A percentile compares a stretch with the other conserved stretches of the same genome.
Conservation (phyloP, 106 monocot species). For the Dendrobium catenatum region DNA sequence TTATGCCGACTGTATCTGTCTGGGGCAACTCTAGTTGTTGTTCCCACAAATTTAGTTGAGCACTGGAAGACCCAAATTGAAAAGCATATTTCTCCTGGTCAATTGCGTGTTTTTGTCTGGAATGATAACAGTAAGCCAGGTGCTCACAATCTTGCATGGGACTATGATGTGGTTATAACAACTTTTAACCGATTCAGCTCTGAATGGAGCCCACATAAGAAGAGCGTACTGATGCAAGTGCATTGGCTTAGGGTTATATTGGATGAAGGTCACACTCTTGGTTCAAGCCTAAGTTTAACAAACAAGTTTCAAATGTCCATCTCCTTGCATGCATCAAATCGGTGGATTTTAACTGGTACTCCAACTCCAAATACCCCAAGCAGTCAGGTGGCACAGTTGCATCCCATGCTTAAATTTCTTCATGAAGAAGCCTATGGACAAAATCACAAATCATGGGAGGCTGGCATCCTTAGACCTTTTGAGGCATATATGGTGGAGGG, state of each 20-base stretch:
- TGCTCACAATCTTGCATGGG: constrained; percentile 90
- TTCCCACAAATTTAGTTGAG: constrained; percentile 88
- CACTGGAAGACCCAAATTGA: constrained; percentile 94
- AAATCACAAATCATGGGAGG: constrained; percentile 70
- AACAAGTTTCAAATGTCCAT: constrained; percentile 97
- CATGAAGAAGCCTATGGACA: constrained; percentile 86
- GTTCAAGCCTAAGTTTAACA: constrained; percentile 79
- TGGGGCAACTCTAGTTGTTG: constrained; percentile 77
- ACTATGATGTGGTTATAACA: constrained; percentile 94
- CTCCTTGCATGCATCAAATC: constrained; percentile 61
- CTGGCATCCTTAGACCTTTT: constrained; percentile 83
- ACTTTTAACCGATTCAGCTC: constrained; percentile 87
- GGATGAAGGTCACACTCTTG: constrained; percentile 99
- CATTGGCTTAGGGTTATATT: constrained; percentile 90
- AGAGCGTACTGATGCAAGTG: constrained; percentile 77
- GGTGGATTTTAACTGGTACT: constrained; percentile 99
- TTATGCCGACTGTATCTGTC: constrained; percentile 70
- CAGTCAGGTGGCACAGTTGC: constrained; percentile 83
- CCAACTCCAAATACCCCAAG: constrained; percentile 94
- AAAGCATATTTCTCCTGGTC: constrained; percentile 58
- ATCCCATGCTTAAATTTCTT: constrained; percentile 96
- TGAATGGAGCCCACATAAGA: constrained; percentile 75
- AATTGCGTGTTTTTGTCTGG: constrained; percentile 68
- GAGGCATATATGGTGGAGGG: constrained; percentile 80
- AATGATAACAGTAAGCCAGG: constrained; percentile 50